Percentiles rank a stretch among this genome's conserved stretches.
Evolutionary conservation across 306 rosid genomes (phyloP).

Genomic region (Gastrolobium villosum): DNA sequence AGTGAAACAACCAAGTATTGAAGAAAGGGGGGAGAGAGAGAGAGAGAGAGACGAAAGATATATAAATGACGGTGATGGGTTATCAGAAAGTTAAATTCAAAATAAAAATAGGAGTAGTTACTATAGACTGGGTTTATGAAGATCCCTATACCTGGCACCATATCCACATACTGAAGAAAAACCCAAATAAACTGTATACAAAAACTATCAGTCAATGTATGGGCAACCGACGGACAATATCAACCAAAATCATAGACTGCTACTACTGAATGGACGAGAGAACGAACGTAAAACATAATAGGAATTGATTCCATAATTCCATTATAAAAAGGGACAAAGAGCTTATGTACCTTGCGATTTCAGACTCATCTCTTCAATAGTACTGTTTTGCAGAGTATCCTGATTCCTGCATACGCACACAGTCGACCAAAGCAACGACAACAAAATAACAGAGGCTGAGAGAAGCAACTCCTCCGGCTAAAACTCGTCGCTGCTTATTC

Average conservation of each 20-base stretch:
- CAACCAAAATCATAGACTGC: slow-evolving; percentile 8
- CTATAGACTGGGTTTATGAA: neutral
- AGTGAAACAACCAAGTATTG: neutral
- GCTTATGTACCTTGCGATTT: neutral
- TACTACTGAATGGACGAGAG: slow-evolving; percentile 2
- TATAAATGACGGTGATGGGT: neutral
- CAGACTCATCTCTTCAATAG: slow-evolving; percentile 22
- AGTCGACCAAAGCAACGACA: neutral
- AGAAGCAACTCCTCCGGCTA: slow-evolving; percentile 4
- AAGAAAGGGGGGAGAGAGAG: neutral
- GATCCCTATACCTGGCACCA: slow-evolving; percentile 4
- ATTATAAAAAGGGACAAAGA: neutral
- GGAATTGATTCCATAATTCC: neutral
- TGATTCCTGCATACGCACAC: neutral
- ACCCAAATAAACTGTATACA: neutral
- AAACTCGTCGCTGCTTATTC: neutral
- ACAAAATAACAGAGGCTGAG: neutral
- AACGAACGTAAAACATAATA: neutral
- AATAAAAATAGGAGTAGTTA: neutral
- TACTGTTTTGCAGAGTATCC: neutral
- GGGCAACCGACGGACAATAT: neutral
- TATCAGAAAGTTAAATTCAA: slow-evolving; percentile 16
- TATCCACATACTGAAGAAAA: neutral
- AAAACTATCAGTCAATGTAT: slow-evolving; percentile 7
- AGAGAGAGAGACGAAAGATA: neutral